Evolutionary conservation across 2,329 filamentous ascomycete genomes (phyloP).

Genomic region (Aspergillus calidoustus): DNA sequence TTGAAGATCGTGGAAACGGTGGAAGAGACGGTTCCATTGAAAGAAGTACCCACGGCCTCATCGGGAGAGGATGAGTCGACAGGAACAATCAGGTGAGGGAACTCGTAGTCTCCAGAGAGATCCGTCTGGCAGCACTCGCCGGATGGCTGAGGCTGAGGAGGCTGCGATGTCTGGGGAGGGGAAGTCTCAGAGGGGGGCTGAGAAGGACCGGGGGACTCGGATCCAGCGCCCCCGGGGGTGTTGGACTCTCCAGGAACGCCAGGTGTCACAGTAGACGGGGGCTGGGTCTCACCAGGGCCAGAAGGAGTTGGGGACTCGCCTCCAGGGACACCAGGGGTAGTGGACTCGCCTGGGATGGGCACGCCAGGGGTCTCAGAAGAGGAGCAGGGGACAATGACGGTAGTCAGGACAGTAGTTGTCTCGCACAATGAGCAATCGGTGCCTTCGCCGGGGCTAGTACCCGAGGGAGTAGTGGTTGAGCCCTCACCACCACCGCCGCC

Average conservation of each 20-base stretch:
- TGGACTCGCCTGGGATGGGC: constrained; percentile 15
- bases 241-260: neutral
- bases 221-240: neutral
- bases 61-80: constrained; percentile 60
- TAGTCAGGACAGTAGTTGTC: neutral
- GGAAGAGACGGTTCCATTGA: constrained; percentile 60
- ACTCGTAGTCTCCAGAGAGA: constrained; percentile 56
- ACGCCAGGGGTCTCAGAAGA: constrained; percentile 15
- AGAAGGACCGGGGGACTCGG: neutral
- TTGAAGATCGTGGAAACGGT: constrained; percentile 66
- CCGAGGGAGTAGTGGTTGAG: neutral
- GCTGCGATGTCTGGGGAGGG: constrained; percentile 1
- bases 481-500: neutral
- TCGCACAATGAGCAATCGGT: neutral
- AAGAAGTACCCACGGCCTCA: constrained; percentile 57
- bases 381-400: constrained; percentile 12
- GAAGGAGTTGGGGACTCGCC: neutral
- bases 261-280: neutral
- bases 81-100: constrained; percentile 67
- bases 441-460: neutral
- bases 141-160: constrained; percentile 22
- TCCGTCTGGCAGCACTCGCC: constrained; percentile 49
- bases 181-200: neutral
- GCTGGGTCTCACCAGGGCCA: neutral
- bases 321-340: neutral